A percentile compares a stretch with the other conserved stretches of the same genome.
phyloP scores from a whole-genome alignment of 2,329 filamentous ascomycete species.

The Fusarium musae region DNA sequence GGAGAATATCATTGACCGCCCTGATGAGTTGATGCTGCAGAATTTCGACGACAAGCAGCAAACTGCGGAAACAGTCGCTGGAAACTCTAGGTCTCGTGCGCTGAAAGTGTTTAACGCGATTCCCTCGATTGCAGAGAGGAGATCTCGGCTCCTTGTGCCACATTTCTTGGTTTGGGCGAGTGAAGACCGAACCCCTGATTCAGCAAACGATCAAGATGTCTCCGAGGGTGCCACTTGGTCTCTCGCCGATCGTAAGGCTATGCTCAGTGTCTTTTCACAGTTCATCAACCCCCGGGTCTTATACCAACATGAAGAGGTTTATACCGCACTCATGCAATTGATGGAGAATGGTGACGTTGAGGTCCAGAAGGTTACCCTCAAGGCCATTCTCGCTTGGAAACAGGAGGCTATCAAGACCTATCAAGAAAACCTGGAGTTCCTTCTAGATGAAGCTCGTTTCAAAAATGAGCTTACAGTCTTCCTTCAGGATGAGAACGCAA shows the following conservation, averaged over 20 bases:
- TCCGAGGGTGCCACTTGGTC: conserved; percentile 66
- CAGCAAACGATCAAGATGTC: conserved; percentile 49
- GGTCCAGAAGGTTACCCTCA: conserved; percentile 85
- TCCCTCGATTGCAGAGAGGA: conserved; percentile 84
- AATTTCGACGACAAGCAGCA: conserved; percentile 74
- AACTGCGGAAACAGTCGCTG: conserved; percentile 60
- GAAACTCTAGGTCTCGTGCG: conserved; percentile 77
- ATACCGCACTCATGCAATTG: conserved; percentile 77
- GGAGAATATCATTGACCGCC: conserved; percentile 62
- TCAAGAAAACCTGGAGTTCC: conserved; percentile 83
- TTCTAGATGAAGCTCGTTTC: conserved; percentile 91
- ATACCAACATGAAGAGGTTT: conserved; percentile 80
- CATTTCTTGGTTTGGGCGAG: conserved; percentile 85
- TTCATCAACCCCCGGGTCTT: conserved; percentile 89
- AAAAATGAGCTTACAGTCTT: conserved; percentile 94
- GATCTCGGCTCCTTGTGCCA: conserved; percentile 85
- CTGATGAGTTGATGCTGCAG: conserved; percentile 68
- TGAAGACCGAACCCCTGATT: conserved; percentile 54
- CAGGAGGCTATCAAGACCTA: conserved; percentile 79
- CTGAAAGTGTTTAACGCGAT: conserved; percentile 80
- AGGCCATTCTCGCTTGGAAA: conserved; percentile 91
- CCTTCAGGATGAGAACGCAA: conserved; percentile 78
- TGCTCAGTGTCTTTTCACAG: conserved; percentile 83
- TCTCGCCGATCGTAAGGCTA: conserved; percentile 82
- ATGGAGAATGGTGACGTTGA: conserved; percentile 90